These are phyloP conservation scores for Peterozyma toletana DNA, from an alignment of 805 yeast genomes.

Conservation along the genomic window DNA sequence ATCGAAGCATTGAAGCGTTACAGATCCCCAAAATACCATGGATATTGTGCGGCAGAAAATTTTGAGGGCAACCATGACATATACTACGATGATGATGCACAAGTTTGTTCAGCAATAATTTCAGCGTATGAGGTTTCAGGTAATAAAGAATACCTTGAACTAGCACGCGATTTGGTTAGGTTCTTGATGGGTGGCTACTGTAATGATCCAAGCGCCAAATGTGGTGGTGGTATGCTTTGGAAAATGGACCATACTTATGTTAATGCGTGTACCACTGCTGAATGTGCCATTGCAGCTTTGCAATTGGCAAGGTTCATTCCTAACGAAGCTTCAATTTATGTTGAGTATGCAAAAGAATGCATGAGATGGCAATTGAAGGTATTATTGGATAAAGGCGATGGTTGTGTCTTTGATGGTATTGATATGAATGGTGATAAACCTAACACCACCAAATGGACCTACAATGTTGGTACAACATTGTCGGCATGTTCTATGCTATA, in stretches of 20 bases:
- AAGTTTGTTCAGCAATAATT: conserved; percentile 56
- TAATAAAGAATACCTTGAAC: conserved; percentile 42
- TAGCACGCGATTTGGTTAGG: conserved; percentile 49
- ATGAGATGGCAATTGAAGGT: conserved; percentile 48
- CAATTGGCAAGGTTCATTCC: conserved; percentile 48
- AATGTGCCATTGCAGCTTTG: conserved; percentile 55
- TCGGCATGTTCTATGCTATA: conserved; percentile 46
- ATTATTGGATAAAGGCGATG: conserved; percentile 46
- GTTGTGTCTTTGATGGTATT: conserved; percentile 55
- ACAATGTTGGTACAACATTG: conserved; percentile 61
- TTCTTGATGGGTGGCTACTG: conserved; percentile 65
- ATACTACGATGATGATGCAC: conserved; percentile 73
- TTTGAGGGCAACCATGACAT: conserved; percentile 54
- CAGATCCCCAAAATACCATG: conserved; percentile 41
- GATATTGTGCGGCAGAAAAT: conserved; percentile 61
- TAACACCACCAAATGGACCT: conserved; percentile 54
- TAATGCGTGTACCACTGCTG: conserved; percentile 63
- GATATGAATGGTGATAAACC: conserved; percentile 34
- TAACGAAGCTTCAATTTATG: conserved; percentile 34
- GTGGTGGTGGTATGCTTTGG: conserved; percentile 63
- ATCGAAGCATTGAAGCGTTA: conserved; percentile 42
- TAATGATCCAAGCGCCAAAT: conserved; percentile 28
- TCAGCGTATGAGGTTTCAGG: conserved; percentile 65
- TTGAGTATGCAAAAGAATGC: conserved; percentile 53
- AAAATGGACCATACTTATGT: conserved; percentile 53